Evolutionary conservation across 2,329 filamentous ascomycete genomes (phyloP), one percentile per base, ranked within the genome.

Genomic region (Xylariaceae sp.): DNA sequence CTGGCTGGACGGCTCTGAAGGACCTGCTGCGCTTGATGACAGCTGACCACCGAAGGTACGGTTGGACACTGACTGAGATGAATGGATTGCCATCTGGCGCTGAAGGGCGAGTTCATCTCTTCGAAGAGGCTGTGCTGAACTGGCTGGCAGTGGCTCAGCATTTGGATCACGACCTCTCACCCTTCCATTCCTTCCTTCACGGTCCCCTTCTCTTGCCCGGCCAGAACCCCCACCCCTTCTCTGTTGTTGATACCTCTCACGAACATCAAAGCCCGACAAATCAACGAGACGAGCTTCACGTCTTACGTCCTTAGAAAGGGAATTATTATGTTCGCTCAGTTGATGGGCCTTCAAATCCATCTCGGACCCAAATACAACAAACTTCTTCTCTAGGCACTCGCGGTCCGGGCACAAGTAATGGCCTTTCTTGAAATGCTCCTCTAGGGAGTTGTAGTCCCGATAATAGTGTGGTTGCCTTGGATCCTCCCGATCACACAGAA

Each of bases 321-420:
- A 84, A 62, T 86, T 85, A 0, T 87, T 91, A 68, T 99, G 94
- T 48, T 87, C 83, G 63, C 89, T 87, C 8, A 99, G 75, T 70
- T 96, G 91, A 73, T 99, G 94, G 3, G 89, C 94, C 71, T 97
- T 96, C 40, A 99, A 76, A 66, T 99, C 94, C 79, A 99, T 86
- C 67, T 97, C 91, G 0, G 92, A 92, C 50, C 91, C 91, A 64
- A 99, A 99, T 0, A 97, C 94, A 24, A 97, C 89, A 69, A 97
- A 97, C 70, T 97, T 97, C 82, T 96, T 96, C 64, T 97, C 94
- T 67, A 94, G 70, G 66, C 94, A 99, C 67, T 96, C 92, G 48
- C 82, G 80, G 64, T 99, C 92, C 6, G 83, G 72, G 68, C 94
- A 99, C 0, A 92, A 76, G 67, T 87, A 96, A 71, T 99, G 94